Base-by-base conservation (phyloP, 768 basidiomycete genomes). In the Cystofilobasidium capitatum region DNA sequence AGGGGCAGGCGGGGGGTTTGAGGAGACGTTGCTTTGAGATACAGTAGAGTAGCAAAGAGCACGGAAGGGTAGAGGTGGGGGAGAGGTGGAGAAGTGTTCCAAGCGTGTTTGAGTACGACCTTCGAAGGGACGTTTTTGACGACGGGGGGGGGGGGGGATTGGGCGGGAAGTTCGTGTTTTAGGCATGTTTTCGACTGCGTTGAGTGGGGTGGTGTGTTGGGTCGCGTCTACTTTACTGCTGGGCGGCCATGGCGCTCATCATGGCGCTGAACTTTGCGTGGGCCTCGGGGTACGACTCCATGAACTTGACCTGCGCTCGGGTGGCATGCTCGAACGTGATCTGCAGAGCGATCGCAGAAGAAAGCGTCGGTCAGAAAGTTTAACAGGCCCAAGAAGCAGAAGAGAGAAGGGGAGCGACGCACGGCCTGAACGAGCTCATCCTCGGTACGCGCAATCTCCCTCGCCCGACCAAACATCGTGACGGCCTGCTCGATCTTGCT, bases 361-460 rank as follows among this genome's bases (percentile, higher is more conserved):
- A 14, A 6, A 16, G 0, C 17, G 37, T 54, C 54, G 69, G 65
- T 29, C 10, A 42, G 40, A 42, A 42, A 10, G 40, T 13, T 12
- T 33, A 40, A 26, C 13, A 63, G n/a, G 0, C 72, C 63, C 58
- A 70, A 67, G 20, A 20, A 40, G 42, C 22, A 44, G 64, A 31
- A 64, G 24, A 29, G 22, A 42, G 4, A 4, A 40, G 49, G 40
- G 62, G 29, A 47, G 17, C 74, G 74, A 65, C 75, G 75, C 37
- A 77, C 74, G 54, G 77, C 75, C 60, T 76, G 76, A 49, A 80
- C 75, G 69, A 99, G 80, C 81, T 99, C 94, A 0, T 84, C 85
- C 78, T 96, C 92, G 35, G 87, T 93, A 79, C 94, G 81, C 29
- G 92, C 90, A 69, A 97, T 81, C 75, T 89, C 84, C 0, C 85